Percentiles rank a stretch among this genome's conserved stretches.
Conservation (phyloP, 768 basidiomycete genomes). For the Termitomyces bulborhizus region DNA sequence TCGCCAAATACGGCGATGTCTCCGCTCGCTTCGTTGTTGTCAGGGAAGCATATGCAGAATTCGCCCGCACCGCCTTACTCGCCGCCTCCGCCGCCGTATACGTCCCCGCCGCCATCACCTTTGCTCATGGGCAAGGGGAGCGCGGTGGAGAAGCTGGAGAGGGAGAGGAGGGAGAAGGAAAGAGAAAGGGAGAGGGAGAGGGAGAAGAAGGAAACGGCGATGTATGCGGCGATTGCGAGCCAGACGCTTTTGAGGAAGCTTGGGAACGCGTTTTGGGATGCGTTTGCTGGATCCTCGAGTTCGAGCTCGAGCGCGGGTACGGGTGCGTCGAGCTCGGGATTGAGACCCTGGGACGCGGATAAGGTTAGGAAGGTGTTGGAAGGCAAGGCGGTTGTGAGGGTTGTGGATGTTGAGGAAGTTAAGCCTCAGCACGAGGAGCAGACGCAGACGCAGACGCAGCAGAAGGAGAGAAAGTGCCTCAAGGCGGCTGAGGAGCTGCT, state of each 20-base stretch:
- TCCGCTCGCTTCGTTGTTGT: constrained; percentile 28
- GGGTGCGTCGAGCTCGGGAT: constrained; percentile 21
- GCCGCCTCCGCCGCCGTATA: constrained; percentile 14
- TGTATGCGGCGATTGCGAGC: constrained; percentile 69
- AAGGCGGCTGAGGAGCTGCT: constrained; percentile 34
- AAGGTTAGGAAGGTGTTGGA: constrained; percentile 80
- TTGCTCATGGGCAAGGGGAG: constrained; percentile 20
- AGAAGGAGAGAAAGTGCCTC: constrained; percentile 19
- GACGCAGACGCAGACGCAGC: constrained; percentile 12
- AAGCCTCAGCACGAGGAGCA: neutral
- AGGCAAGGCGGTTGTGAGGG: constrained; percentile 71
- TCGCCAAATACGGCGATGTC: constrained; percentile 9
- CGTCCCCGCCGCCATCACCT: constrained; percentile 39
- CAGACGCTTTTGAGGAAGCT: constrained; percentile 71
- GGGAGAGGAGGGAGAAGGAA: constrained; percentile 16
- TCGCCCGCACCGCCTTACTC: constrained; percentile 13
- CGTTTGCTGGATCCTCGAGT: constrained; percentile 55
- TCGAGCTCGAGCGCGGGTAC: constrained; percentile 9
- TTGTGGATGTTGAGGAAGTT: constrained; percentile 64
- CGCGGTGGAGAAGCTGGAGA: constrained; percentile 23
- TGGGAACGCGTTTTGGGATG: constrained; percentile 82
- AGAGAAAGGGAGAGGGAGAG: constrained; percentile 21
- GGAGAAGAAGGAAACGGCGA: constrained; percentile 39
- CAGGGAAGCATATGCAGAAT: constrained; percentile 35
- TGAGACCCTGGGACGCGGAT: constrained; percentile 56